Percentiles rank a stretch among this genome's conserved stretches.
phyloP scores from a whole-genome alignment of 345 rosid species.

The Bruguiera parviflora region DNA sequence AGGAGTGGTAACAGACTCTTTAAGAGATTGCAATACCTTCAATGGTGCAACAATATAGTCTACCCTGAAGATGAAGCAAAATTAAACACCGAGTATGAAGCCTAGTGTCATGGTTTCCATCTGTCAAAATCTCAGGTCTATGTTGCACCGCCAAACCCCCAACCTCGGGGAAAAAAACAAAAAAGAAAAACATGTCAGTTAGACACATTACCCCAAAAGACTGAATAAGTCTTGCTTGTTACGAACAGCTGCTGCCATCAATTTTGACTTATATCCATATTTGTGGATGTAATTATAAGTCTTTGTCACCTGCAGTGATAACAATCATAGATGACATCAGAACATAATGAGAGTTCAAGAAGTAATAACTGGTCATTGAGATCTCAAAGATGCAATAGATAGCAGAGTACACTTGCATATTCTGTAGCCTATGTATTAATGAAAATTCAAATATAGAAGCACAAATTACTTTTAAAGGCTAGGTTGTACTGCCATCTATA shows the following conservation, averaged over 20 bases:
- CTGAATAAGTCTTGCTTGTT: constrained; percentile 95
- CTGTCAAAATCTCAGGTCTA: neutral
- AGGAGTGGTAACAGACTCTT: constrained; percentile 59
- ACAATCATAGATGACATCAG: neutral
- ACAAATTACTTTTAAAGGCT: no score
- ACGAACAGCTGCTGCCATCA: constrained; percentile 98
- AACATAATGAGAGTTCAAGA: neutral
- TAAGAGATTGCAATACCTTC: constrained; percentile 82
- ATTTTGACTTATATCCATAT: constrained; percentile 82
- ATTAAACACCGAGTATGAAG: constrained; percentile 6
- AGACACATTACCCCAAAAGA: constrained; percentile 64
- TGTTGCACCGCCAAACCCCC: neutral
- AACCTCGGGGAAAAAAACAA: neutral
- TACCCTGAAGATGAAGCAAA: constrained; percentile 51
- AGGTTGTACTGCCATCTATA: no score
- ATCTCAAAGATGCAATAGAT: neutral
- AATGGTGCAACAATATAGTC: constrained; percentile 90
- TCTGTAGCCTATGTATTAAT: no score
- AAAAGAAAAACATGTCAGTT: neutral
- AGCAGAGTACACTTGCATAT: neutral
- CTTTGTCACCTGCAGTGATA: constrained; percentile 48
- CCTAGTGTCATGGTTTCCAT: constrained; percentile 3
- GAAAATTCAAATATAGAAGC: no score
- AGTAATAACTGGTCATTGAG: neutral
- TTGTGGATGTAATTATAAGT: constrained; percentile 90